Percentiles rank a stretch among this genome's conserved stretches.
Conservation (phyloP, 2,329 filamentous ascomycete species). For the Hansfordia pulvinata region DNA sequence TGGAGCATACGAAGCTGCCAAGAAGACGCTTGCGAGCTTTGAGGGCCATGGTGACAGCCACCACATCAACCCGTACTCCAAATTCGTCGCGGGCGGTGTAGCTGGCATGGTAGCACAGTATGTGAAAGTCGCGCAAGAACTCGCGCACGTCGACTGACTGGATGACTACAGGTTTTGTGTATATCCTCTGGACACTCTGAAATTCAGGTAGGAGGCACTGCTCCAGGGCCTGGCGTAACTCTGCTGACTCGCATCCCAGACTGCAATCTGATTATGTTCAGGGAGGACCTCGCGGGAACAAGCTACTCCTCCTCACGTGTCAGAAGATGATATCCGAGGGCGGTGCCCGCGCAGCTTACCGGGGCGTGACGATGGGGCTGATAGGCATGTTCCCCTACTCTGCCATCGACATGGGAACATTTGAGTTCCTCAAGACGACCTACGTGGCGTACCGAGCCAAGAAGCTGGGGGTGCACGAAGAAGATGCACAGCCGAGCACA, state of each 20-base stretch:
- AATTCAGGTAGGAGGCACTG: slow-evolving; percentile 48
- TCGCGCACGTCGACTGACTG: slow-evolving; percentile 9
- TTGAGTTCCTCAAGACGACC: slow-evolving; percentile 76
- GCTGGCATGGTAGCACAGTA: slow-evolving; percentile 91
- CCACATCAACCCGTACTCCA: slow-evolving; percentile 68
- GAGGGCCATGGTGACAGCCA: slow-evolving; percentile 80
- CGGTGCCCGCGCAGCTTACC: slow-evolving; percentile 68
- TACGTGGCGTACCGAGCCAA: slow-evolving; percentile 60
- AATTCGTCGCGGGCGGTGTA: slow-evolving; percentile 80
- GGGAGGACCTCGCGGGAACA: slow-evolving; percentile 71
- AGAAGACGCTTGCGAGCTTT: slow-evolving; percentile 69
- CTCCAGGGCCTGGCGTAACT: slow-evolving; percentile 1
- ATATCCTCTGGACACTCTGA: slow-evolving; percentile 83
- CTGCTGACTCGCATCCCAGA: slow-evolving; percentile 32
- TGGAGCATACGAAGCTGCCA: slow-evolving; percentile 90
- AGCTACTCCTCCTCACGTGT: slow-evolving; percentile 69
- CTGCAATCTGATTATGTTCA: slow-evolving; percentile 92
- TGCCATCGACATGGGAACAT: slow-evolving; percentile 90
- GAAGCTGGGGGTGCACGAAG: slow-evolving; percentile 58
- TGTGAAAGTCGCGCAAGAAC: slow-evolving; percentile 17
- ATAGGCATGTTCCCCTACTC: slow-evolving; percentile 97
- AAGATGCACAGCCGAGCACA: slow-evolving; percentile 70
- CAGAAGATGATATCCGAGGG: slow-evolving; percentile 74
- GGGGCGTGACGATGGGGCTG: slow-evolving; percentile 84
- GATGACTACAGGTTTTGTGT: slow-evolving; percentile 69